Conservation (phyloP, 2,329 filamentous ascomycete genomes). For the Gremmenia infestans region DNA sequence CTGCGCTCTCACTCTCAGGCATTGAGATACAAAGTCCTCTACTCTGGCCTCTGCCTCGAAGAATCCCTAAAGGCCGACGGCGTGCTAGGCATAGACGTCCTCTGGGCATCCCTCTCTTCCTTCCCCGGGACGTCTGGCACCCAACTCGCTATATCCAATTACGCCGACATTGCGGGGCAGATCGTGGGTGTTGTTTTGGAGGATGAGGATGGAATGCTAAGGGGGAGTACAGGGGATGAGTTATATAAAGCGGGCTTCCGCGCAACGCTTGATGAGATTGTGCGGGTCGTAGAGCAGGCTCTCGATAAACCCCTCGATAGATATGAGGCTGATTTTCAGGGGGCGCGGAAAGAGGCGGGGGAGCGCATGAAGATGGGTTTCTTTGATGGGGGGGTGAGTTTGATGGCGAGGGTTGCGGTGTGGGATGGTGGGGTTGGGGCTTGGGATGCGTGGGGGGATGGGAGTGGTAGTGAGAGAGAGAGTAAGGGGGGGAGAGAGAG, state of each 20-base stretch:
- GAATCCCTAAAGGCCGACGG: slow-evolving; percentile 14
- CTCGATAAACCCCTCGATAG: slow-evolving; percentile 9
- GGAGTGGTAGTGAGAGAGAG: background rate
- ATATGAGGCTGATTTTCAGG: slow-evolving; percentile 12
- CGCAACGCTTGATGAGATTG: slow-evolving; percentile 6
- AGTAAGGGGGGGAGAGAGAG: too few species aligned
- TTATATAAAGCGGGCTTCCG: slow-evolving; percentile 2
- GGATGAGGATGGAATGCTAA: too few species aligned
- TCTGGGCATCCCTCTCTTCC: background rate
- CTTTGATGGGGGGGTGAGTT: slow-evolving; percentile 15
- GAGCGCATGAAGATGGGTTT: slow-evolving; percentile 16
- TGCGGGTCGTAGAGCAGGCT: slow-evolving; percentile 6
- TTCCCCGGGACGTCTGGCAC: too few species aligned
- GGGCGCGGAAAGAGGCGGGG: slow-evolving; percentile 12
- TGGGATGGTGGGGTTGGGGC: slow-evolving; percentile 11
- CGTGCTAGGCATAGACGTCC: slow-evolving; percentile 11
- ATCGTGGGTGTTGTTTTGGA: too few species aligned
- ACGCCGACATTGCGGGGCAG: too few species aligned
- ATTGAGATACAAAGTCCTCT: slow-evolving; percentile 12
- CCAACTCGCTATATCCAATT: too few species aligned
- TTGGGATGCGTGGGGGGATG: slow-evolving; percentile 7
- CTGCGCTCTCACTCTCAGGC: slow-evolving; percentile 1
- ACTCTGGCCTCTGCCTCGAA: slow-evolving; percentile 11
- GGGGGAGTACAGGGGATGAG: background rate
- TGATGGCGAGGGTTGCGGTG: slow-evolving; percentile 16